Percentiles rank a stretch among this genome's conserved stretches.
Conservation (phyloP, 163 green algal species). For the Scenedesmus sp. region DNA sequence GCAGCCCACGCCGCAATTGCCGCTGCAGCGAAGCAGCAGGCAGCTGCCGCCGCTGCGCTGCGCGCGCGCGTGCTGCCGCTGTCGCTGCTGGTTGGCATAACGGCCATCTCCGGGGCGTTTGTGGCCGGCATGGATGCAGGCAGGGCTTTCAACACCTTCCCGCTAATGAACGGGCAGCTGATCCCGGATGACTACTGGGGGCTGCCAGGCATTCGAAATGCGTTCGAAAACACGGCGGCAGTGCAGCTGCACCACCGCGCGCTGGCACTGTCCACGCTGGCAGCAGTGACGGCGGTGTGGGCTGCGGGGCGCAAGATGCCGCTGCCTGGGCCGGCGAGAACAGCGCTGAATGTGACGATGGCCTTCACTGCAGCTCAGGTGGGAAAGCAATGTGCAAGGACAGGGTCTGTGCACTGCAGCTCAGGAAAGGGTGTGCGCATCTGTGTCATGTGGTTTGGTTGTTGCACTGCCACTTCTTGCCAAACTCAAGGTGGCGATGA, state of each 20-base stretch:
- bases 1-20: constrained; percentile 33
- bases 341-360: constrained; percentile 67
- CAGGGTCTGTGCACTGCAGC: neutral
- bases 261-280: constrained; percentile 86
- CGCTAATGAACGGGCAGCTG: constrained; percentile 90
- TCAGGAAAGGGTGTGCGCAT: too few species aligned
- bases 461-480: too few species aligned
- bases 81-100: constrained; percentile 90
- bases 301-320: constrained; percentile 27
- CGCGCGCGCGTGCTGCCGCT: constrained; percentile 72
- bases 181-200: constrained; percentile 93
- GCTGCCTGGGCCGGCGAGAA: constrained; percentile 60
- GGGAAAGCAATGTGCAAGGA: neutral
- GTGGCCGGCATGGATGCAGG: constrained; percentile 93
- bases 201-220: constrained; percentile 82
- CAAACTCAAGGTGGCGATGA: too few species aligned
- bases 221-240: constrained; percentile 98
- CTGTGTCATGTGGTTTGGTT: too few species aligned
- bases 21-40: constrained; percentile 28
- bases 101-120: constrained; percentile 90
- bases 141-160: constrained; percentile 98
- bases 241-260: constrained; percentile 91
- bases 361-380: constrained; percentile 76
- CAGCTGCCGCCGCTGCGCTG: constrained; percentile 49
- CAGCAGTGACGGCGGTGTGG: constrained; percentile 68